Base-by-base conservation (phyloP, 176 grass and related monocot genomes). In the Aegilops speltoides region DNA sequence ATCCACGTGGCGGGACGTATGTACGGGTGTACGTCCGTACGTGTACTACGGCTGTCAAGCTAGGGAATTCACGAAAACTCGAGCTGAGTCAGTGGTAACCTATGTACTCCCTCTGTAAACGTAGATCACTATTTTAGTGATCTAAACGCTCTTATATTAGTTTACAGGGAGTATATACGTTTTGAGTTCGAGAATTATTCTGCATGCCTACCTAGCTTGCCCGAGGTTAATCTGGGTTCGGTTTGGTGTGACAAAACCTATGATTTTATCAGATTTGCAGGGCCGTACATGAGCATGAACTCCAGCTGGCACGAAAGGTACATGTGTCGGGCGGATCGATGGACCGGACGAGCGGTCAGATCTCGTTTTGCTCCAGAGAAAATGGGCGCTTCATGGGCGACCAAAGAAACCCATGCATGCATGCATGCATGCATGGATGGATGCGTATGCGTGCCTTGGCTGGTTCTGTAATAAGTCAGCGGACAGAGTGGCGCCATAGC, bases 301-400 rank as follows among this genome's bases (percentile, higher is more conserved):
- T 29, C 24, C 37, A 76, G 73, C 24, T 46, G 61, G 37, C 25
- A 65, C 15, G 16, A 17, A 65, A 46, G 61, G 38, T 66, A 66
- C 61, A 80, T 15, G 77, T 64, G 77, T 63, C 38, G 34, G 7
- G 7, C 33, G 7, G 54, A 26, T 63, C 12, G 34, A 26, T 76
- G 8, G 43, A 63, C 4, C 19, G 68, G 52, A 0, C 72, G 1
- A 61, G 20, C 3, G 38, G 33, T 62, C n/a, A 7, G 3, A 66
- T 46, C 15, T 25, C 8, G 25, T 64, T 63, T 40, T 25, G 16
- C 32, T 73, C 77, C 17, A 64, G 24, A 38, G 70, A 72, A 79
- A 59, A 73, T 34, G 76, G 85, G 52, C 66, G 61, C 37, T 81
- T 81, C 68, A 87, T 81, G 85, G 78, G n/a, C 57, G 10, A 22